Evolutionary conservation across 1,139 yeast species (phyloP), one percentile per base, ranked within the genome.

Genomic region (Meyerozyma smithsonii): DNA sequence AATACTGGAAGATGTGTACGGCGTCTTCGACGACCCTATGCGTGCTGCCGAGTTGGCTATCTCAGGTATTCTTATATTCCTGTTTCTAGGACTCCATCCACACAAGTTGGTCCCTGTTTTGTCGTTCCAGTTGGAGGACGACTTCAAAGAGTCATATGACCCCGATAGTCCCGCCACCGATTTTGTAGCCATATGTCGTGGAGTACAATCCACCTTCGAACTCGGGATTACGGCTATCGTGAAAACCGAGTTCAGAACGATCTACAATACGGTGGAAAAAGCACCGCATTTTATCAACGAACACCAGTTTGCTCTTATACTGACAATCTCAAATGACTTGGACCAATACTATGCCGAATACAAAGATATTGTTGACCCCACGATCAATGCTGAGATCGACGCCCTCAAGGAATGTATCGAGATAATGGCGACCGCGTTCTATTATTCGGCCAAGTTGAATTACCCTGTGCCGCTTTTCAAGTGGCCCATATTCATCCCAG

Each of bases 41-140:
- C 21, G 20, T 25, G 58, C 59, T 1, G 57, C 55, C 17, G 64
- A 59, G 39, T 28, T 61, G 17, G 38, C 50, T 1, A 43, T 56
- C 7, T 55, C 64, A 2, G 52, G 57, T 6, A 48, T 59, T 14
- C 38, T 64, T 5, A 47, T 61, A 20, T 61, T 52, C 43, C 48
- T 62, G 3, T 64, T 54, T 38, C 43, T 66, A 12, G 62, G 63
- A 3, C 43, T 65, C 4, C 68, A 64, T 43, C 68, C 69, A 1
- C 57, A 56, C 42, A 50, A 48, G 33, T 39, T 62, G n/a, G 44
- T 59, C n/a, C 67, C 69, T 4, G 10, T 30, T 4, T 17, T 30
- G 15, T 18, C 21, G 15, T 18, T 10, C 14, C 21, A 30, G 7
- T 10, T 16, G 8, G 34, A 30, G 8, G 30, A 26, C 17, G 30